These are phyloP conservation scores for Ceratobasidium sp. DNA, from an alignment of 1,284 basidiomycete species.

Conservation along the genomic window DNA sequence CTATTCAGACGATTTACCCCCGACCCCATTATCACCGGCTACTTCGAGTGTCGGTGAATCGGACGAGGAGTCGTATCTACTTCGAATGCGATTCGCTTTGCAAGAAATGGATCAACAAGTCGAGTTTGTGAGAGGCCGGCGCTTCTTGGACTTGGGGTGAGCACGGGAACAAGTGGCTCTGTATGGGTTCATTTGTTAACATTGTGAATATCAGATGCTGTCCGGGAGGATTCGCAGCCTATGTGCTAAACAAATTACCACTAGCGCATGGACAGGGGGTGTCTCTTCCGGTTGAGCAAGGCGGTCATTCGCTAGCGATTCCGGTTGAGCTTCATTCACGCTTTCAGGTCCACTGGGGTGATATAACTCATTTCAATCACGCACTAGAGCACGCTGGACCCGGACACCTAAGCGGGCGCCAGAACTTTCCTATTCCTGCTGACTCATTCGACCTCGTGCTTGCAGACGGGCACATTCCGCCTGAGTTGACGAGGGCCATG, in stretches of 20 bases:
- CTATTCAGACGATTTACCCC: not conserved
- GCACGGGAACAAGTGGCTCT: not conserved
- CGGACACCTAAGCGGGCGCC: not conserved
- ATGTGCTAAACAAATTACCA: conserved; percentile 33
- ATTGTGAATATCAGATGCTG: conserved; percentile 33
- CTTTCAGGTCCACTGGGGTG: conserved; percentile 39
- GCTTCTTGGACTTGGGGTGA: conserved; percentile 46
- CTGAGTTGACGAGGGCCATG: conserved; percentile 52
- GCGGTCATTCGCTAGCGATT: conserved; percentile 37
- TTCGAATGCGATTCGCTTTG: conserved; percentile 35
- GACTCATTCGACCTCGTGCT: conserved; percentile 56
- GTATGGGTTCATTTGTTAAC: not conserved
- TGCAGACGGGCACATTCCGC: conserved; percentile 56
- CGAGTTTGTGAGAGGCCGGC: conserved; percentile 23
- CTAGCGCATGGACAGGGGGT: conserved; percentile 20
- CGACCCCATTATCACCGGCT: conserved; percentile 1
- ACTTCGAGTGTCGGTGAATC: conserved; percentile 11
- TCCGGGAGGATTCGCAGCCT: conserved; percentile 45
- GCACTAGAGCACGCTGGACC: conserved; percentile 28
- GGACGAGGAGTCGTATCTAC: conserved; percentile 40
- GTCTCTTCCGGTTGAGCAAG: conserved; percentile 39
- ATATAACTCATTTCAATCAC: conserved; percentile 43
- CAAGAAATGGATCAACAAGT: conserved; percentile 32
- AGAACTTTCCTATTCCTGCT: conserved; percentile 34
- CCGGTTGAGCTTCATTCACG: conserved; percentile 8